Evolutionary conservation across 2,329 filamentous ascomycete species (phyloP).

Genomic region (Dactylellina haptotyla): DNA sequence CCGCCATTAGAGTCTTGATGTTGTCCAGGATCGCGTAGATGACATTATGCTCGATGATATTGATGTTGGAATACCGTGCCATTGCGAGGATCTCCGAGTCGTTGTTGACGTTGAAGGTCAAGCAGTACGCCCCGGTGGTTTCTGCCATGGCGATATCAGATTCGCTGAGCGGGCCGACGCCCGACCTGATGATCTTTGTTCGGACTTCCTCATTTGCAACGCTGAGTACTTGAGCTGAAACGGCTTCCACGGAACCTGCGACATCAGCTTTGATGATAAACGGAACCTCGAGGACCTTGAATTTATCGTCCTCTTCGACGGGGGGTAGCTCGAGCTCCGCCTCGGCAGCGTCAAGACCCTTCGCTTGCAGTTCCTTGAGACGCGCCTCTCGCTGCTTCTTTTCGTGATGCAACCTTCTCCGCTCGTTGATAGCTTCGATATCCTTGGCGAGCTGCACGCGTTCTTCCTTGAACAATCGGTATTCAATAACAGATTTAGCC

Average conservation of each 20-base stretch:
- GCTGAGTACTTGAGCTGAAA: conserved; percentile 77
- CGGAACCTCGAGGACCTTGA: conserved; percentile 69
- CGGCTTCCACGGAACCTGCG: conserved; percentile 90
- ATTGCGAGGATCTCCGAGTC: conserved; percentile 74
- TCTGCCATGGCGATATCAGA: conserved; percentile 90
- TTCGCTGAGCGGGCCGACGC: conserved; percentile 81
- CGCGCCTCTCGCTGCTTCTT: conserved; percentile 66
- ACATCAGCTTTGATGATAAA: conserved; percentile 95
- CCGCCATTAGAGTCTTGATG: conserved; percentile 74
- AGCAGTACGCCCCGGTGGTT: conserved; percentile 73
- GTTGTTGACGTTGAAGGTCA: conserved; percentile 84
- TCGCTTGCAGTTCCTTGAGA: conserved; percentile 62
- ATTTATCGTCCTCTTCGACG: conserved; percentile 59
- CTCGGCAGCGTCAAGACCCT: conserved; percentile 56
- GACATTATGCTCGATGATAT: conserved; percentile 84
- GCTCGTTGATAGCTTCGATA: conserved; percentile 80
- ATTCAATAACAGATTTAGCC: conserved; percentile 80
- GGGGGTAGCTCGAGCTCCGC: conserved; percentile 38
- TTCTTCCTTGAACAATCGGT: conserved; percentile 77
- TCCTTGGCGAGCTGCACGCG: conserved; percentile 73
- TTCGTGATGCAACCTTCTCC: conserved; percentile 71
- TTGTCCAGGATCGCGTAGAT: conserved; percentile 84
- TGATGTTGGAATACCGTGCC: conserved; percentile 77
- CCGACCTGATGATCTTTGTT: conserved; percentile 78
- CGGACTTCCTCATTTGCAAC: conserved; percentile 86